These are phyloP conservation scores for Pseudonitzschia delicatissima DNA, from an alignment of 108 stramenopile genomes.

Conservation along the genomic window DNA sequence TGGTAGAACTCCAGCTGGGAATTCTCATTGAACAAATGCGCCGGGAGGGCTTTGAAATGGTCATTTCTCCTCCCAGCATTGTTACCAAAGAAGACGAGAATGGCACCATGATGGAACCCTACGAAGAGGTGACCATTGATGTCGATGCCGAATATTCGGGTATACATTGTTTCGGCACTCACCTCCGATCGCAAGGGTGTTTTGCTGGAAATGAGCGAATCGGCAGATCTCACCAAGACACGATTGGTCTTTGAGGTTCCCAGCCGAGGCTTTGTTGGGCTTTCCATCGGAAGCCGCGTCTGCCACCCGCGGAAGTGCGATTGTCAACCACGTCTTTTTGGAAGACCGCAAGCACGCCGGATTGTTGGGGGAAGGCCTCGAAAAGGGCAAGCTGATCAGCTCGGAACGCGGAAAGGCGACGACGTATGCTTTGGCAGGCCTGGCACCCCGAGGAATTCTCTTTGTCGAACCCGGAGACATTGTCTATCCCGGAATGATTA, in stretches of 20 bases:
- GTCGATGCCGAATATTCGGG: conserved; percentile 87
- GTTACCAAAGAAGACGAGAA: conserved; percentile 65
- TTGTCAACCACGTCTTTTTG: conserved; percentile 89
- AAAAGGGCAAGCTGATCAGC: conserved; percentile 90
- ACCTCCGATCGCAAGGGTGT: conserved; percentile 92
- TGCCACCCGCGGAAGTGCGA: conserved; percentile 87
- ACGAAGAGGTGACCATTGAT: conserved; percentile 94
- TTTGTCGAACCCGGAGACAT: conserved; percentile 88
- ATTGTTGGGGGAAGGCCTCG: conserved; percentile 54
- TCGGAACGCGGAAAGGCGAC: conserved; percentile 88
- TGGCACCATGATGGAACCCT: conserved; percentile 77
- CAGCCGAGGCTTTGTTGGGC: conserved; percentile 92
- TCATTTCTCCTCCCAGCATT: conserved; percentile 92
- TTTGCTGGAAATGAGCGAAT: conserved; percentile 80
- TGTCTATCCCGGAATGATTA: conserved; percentile 94
- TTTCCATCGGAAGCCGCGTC: conserved; percentile 90
- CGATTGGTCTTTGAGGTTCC: conserved; percentile 91
- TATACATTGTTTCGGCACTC: conserved; percentile 82
- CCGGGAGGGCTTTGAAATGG: conserved; percentile 95
- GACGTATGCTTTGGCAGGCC: conserved; percentile 68
- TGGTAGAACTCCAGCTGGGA: conserved; percentile 91
- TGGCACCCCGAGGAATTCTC: conserved; percentile 84
- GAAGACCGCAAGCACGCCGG: conserved; percentile 86
- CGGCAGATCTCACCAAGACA: conserved; percentile 77
- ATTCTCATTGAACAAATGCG: conserved; percentile 98